phyloP scores from a whole-genome alignment of 2,329 filamentous ascomycete species.

The Pseudocercospora crystallina region DNA sequence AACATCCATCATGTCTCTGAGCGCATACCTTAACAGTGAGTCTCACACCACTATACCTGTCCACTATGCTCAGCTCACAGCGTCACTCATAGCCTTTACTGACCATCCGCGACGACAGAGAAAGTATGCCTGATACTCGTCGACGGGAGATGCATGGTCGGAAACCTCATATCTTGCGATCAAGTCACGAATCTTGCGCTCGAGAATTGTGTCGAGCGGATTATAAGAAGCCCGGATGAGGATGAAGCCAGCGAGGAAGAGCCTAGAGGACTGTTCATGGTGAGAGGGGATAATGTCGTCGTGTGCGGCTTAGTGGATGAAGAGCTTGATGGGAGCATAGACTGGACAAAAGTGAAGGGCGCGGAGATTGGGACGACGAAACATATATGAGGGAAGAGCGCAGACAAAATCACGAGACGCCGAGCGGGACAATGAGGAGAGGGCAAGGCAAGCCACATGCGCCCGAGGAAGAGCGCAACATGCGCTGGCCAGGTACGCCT shows the following conservation, averaged over 20 bases:
- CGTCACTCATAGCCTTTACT: neutral
- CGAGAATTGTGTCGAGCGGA: conserved; percentile 77
- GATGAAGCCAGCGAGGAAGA: conserved; percentile 77
- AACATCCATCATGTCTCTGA: conserved; percentile 21
- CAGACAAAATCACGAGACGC: too few species aligned
- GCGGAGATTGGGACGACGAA: conserved; percentile 81
- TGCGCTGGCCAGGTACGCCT: too few species aligned
- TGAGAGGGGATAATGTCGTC: conserved; percentile 92
- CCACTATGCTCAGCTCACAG: neutral
- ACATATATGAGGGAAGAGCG: conserved; percentile 24
- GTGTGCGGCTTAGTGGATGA: conserved; percentile 88
- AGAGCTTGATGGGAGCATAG: conserved; percentile 81
- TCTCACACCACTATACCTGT: neutral
- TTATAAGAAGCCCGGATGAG: conserved; percentile 84
- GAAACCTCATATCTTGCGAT: conserved; percentile 81
- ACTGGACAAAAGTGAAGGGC: conserved; percentile 89
- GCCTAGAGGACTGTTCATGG: conserved; percentile 82
- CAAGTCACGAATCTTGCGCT: conserved; percentile 92
- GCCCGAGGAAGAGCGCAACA: too few species aligned
- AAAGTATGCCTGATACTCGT: conserved; percentile 89
- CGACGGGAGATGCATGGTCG: conserved; percentile 76
- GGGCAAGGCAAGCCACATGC: too few species aligned
- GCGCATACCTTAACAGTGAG: conserved; percentile 28
- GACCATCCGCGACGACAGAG: conserved; percentile 54
- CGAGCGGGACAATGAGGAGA: too few species aligned